phyloP scores from a whole-genome alignment of 73 alveolate genomes.

The Paramecium octaurelia region DNA sequence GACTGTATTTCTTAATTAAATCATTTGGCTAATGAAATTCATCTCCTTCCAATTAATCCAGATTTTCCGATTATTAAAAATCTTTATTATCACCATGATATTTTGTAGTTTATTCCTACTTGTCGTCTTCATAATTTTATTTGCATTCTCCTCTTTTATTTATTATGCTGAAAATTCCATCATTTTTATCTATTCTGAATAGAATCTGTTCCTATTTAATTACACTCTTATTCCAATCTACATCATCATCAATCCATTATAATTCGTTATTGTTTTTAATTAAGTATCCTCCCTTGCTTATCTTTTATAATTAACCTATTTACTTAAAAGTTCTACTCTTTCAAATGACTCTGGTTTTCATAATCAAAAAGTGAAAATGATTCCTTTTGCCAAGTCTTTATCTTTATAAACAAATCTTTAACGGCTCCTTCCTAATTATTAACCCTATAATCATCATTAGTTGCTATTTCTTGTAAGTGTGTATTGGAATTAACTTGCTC shows the following conservation, averaged over 20 bases:
- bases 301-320: background rate
- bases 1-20: background rate
- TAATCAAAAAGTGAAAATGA: constrained; percentile 37
- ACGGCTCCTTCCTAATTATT: background rate
- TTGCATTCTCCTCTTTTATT: constrained; percentile 7
- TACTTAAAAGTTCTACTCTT: constrained; percentile 27
- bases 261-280: constrained; percentile 10
- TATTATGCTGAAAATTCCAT: background rate
- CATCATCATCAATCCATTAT: constrained; percentile 38
- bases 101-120: background rate
- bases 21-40: constrained; percentile 6
- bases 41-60: constrained; percentile 20
- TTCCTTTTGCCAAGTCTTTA: constrained; percentile 29
- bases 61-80: constrained; percentile 31
- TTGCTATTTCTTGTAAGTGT: background rate
- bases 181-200: background rate
- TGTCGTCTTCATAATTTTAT: constrained; percentile 29
- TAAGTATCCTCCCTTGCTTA: constrained; percentile 32
- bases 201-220: constrained; percentile 7
- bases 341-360: background rate
- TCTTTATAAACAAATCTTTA: background rate
- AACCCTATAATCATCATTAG: constrained; percentile 16
- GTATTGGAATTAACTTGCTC: background rate
- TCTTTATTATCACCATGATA: constrained; percentile 32
- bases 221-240: constrained; percentile 28